phyloP scores from a whole-genome alignment of 2,329 filamentous ascomycete species.

The Davidsoniella virescens region DNA sequence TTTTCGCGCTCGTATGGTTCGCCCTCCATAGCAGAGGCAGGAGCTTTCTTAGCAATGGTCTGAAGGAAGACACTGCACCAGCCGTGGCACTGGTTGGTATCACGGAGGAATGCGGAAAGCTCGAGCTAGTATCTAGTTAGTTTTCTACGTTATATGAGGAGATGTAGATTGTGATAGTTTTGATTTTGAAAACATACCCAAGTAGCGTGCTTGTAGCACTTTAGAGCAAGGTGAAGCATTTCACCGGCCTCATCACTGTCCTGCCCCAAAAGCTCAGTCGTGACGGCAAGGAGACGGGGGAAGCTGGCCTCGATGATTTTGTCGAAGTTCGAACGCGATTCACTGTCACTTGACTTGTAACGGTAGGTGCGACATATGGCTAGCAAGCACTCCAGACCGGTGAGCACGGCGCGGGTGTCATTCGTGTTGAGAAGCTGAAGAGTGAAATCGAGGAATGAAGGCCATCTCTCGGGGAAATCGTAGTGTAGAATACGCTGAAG shows the following conservation, averaged over 20 bases:
- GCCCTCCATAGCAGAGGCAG: constrained; percentile 61
- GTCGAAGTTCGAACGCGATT: constrained; percentile 69
- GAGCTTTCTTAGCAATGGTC: constrained; percentile 72
- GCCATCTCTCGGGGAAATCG: constrained; percentile 92
- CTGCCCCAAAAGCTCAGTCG: constrained; percentile 76
- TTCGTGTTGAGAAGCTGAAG: constrained; percentile 76
- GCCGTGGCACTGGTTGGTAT: constrained; percentile 70
- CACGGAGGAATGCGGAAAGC: constrained; percentile 59
- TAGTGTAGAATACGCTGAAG: constrained; percentile 91
- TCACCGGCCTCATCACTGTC: constrained; percentile 88
- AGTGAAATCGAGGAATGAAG: constrained; percentile 83
- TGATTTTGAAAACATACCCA: constrained; percentile 42
- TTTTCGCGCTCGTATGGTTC: constrained; percentile 72
- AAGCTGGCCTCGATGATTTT: constrained; percentile 87
- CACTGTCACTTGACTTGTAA: constrained; percentile 71
- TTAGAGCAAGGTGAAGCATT: constrained; percentile 88
- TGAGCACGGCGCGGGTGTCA: constrained; percentile 73
- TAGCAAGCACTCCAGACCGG: constrained; percentile 82
- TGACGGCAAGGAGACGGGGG: constrained; percentile 71
- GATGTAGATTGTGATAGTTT: not conserved
- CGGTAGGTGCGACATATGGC: constrained; percentile 91
- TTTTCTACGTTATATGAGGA: not conserved
- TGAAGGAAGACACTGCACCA: constrained; percentile 95
- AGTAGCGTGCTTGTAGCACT: constrained; percentile 95
- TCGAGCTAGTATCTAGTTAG: constrained; percentile 50